Evolutionary conservation across 2,329 filamentous ascomycete species (phyloP).

Genomic region (Chaetomiaceae sp.): DNA sequence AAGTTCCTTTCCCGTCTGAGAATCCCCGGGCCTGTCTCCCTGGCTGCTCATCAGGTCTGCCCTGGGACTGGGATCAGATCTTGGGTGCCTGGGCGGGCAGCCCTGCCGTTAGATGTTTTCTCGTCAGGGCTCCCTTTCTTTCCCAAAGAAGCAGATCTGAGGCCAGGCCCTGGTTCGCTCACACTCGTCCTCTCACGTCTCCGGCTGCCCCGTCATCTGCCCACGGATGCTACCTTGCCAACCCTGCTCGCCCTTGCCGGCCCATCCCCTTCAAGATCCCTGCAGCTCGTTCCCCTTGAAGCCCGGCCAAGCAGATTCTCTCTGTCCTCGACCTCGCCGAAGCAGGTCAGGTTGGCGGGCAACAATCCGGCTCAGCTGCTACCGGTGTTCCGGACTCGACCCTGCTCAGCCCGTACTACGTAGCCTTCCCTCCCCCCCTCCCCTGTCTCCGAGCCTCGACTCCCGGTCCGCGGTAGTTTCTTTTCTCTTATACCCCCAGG

Average conservation of each 20-base stretch:
- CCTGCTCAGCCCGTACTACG: slow-evolving; percentile 35
- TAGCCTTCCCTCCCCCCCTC: slow-evolving; percentile 7
- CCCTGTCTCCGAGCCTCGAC: slow-evolving; percentile 36
- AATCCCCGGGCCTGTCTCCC: slow-evolving; percentile 6
- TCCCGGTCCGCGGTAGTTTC: slow-evolving; percentile 38
- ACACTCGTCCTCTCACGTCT: slow-evolving; percentile 29
- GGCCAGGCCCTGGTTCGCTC: slow-evolving; percentile 19
- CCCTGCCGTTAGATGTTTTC: slow-evolving; percentile 24
- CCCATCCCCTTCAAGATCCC: slow-evolving; percentile 32
- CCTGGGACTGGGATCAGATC: slow-evolving; percentile 12
- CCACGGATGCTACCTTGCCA: slow-evolving; percentile 37
- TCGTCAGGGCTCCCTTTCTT: slow-evolving; percentile 26
- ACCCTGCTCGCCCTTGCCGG: slow-evolving; percentile 17
- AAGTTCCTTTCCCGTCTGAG: slow-evolving; percentile 1
- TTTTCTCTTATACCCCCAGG: slow-evolving; percentile 50
- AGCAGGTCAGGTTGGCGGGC: slow-evolving; percentile 40
- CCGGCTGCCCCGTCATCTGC: slow-evolving; percentile 37
- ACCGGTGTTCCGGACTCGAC: slow-evolving; percentile 47
- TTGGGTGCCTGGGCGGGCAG: slow-evolving; percentile 12
- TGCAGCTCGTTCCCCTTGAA: slow-evolving; percentile 34
- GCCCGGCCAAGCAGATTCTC: slow-evolving; percentile 37
- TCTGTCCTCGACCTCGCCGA: slow-evolving; percentile 31
- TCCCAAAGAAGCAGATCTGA: slow-evolving; percentile 26
- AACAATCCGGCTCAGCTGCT: slow-evolving; percentile 47
- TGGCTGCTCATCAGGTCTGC: neutral